These are phyloP conservation scores for Vitellaria paradoxa DNA, from an alignment of 179 eudicot species.

Conservation along the genomic window DNA sequence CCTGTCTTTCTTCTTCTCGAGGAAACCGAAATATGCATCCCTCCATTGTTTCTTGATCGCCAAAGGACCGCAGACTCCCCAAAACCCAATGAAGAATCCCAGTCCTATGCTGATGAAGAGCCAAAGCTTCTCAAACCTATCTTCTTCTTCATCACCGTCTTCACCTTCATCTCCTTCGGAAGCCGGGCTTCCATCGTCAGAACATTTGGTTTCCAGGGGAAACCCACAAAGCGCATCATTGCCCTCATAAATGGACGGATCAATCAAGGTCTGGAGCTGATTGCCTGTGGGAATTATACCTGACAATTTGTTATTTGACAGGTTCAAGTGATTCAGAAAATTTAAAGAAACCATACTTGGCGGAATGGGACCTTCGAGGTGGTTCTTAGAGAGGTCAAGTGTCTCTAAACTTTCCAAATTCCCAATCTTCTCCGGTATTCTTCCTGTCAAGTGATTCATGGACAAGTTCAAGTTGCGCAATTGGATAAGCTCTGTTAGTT, in stretches of 20 bases:
- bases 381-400: constrained; percentile 49
- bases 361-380: constrained; percentile 40
- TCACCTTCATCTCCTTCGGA: not conserved
- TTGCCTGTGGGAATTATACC: constrained; percentile 40
- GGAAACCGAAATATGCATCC: constrained; percentile 17
- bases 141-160: constrained; percentile 3
- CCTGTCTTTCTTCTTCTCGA: not conserved
- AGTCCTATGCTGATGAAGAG: constrained; percentile 2
- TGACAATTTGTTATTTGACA: constrained; percentile 45
- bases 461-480: constrained; percentile 31
- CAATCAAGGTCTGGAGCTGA: constrained; percentile 37
- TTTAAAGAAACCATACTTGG: constrained; percentile 27
- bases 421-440: constrained; percentile 42
- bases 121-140: constrained; percentile 4
- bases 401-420: constrained; percentile 37
- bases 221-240: constrained; percentile 42
- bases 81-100: constrained; percentile 20
- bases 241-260: constrained; percentile 32
- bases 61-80: constrained; percentile 25
- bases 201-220: constrained; percentile 21
- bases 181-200: not conserved
- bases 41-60: constrained; percentile 19
- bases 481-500: constrained; percentile 20
- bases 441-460: constrained; percentile 19
- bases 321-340: constrained; percentile 29